These are phyloP conservation scores for Ceratocystis huliohia DNA, from an alignment of 2,329 filamentous ascomycete genomes.

Conservation along the genomic window DNA sequence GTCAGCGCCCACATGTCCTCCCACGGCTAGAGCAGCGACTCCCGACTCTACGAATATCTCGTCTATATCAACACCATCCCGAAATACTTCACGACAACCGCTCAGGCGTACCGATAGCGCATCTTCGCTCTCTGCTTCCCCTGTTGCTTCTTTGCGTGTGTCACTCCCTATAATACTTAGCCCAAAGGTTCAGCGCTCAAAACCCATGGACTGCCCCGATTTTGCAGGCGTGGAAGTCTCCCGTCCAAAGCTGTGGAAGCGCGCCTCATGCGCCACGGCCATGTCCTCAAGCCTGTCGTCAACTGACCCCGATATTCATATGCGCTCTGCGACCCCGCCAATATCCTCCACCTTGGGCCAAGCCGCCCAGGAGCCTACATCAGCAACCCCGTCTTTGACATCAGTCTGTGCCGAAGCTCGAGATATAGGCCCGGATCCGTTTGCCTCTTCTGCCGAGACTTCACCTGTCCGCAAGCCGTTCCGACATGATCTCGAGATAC, in stretches of 20 bases:
- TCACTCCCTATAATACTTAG: conserved; percentile 16
- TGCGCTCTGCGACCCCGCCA: background rate
- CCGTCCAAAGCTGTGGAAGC: background rate
- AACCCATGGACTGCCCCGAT: background rate
- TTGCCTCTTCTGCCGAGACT: conserved; percentile 9
- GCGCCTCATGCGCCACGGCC: background rate
- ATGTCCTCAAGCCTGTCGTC: background rate
- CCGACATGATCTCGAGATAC: conserved; percentile 46
- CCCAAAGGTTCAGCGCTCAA: conserved; percentile 4
- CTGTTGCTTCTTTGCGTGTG: conserved; percentile 3
- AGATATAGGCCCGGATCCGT: background rate
- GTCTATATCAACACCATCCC: background rate
- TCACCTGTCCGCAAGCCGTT: conserved; percentile 22
- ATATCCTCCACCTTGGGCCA: background rate
- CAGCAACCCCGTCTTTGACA: background rate
- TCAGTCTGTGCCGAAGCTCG: background rate
- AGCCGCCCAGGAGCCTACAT: background rate
- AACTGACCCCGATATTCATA: background rate
- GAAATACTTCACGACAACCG: background rate
- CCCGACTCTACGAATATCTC: background rate
- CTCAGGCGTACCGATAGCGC: background rate
- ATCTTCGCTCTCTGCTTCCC: conserved; percentile 1
- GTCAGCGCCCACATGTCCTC: background rate
- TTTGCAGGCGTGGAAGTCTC: background rate
- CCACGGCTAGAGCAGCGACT: background rate